These are phyloP conservation scores for Jackrogersella multiformis DNA, from an alignment of 495 filamentous ascomycete species.

Conservation along the genomic window DNA sequence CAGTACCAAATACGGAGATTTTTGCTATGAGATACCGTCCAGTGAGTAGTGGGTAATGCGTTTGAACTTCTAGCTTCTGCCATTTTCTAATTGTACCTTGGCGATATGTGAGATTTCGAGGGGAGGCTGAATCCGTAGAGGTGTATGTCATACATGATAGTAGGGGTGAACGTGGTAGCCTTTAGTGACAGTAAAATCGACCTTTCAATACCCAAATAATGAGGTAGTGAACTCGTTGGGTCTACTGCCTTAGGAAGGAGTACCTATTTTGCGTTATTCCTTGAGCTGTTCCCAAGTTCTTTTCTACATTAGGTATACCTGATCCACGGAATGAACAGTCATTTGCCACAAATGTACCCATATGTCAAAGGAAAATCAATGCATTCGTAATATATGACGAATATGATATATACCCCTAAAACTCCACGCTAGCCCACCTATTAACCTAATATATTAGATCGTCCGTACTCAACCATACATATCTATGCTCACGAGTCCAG, in stretches of 20 bases:
- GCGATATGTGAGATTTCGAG: too few relatives aligned
- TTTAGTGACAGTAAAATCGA: not conserved
- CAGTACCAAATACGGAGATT: constrained; percentile 4
- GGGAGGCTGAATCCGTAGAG: too few relatives aligned
- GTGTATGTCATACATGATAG: too few relatives aligned
- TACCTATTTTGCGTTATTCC: not conserved
- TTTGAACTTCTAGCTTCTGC: not conserved
- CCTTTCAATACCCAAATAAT: not conserved
- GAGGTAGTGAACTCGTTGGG: too few relatives aligned
- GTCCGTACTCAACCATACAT: not conserved
- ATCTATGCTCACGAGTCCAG: constrained; percentile 15
- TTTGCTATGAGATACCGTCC: not conserved
- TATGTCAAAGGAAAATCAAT: too few relatives aligned
- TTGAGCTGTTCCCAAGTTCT: not conserved
- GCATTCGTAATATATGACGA: not conserved
- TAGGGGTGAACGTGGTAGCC: too few relatives aligned
- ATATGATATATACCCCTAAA: constrained; percentile 1
- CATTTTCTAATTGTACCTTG: too few relatives aligned
- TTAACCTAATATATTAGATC: not conserved
- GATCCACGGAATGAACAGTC: too few relatives aligned
- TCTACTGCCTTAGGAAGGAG: not conserved
- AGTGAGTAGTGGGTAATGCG: not conserved
- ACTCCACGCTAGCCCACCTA: not conserved
- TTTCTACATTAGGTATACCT: not conserved
- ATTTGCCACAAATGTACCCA: too few relatives aligned